phyloP scores from a whole-genome alignment of 176 grass and related monocot species.

The Lolium perenne region DNA sequence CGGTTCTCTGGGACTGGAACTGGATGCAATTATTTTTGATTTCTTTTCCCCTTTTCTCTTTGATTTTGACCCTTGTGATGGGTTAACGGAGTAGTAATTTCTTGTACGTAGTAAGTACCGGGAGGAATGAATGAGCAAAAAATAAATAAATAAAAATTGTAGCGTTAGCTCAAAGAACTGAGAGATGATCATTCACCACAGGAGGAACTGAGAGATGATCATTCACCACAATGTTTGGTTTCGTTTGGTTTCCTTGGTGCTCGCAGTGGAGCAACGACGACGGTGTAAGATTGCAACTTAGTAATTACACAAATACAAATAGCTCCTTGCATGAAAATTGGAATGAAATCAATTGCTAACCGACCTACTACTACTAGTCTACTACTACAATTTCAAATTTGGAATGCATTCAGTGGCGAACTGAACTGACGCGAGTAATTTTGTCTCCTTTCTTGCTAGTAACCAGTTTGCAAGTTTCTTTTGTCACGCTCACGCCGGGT shows the following conservation, averaged over 20 bases:
- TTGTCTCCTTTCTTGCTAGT: not conserved
- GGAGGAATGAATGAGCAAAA: not conserved
- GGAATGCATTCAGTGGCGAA: not conserved
- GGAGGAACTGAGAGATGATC: conserved; percentile 24
- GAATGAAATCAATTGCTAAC: too few relatives aligned
- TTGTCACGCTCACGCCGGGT: not conserved
- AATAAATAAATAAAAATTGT: conserved; percentile 32
- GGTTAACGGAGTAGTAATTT: conserved; percentile 45
- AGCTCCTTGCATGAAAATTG: too few relatives aligned
- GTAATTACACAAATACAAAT: not conserved
- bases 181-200: conserved; percentile 7
- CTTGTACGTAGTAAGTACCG: conserved; percentile 15
- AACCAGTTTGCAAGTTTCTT: too few relatives aligned
- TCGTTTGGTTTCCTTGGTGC: not conserved
- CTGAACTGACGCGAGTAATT: not conserved
- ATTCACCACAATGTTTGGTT: too few relatives aligned
- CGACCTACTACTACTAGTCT: too few relatives aligned
- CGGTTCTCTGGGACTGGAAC: conserved; percentile 33
- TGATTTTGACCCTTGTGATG: conserved; percentile 37
- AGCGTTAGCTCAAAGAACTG: conserved; percentile 35
- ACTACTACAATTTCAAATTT: not conserved
- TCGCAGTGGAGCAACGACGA: too few relatives aligned
- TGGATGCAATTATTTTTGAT: conserved; percentile 18
- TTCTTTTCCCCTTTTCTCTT: not conserved
- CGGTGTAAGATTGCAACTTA: not conserved